Evolutionary conservation across 2,329 filamentous ascomycete genomes (phyloP), one percentile per base, ranked within the genome.

Genomic region (Cladorrhinum sp.): DNA sequence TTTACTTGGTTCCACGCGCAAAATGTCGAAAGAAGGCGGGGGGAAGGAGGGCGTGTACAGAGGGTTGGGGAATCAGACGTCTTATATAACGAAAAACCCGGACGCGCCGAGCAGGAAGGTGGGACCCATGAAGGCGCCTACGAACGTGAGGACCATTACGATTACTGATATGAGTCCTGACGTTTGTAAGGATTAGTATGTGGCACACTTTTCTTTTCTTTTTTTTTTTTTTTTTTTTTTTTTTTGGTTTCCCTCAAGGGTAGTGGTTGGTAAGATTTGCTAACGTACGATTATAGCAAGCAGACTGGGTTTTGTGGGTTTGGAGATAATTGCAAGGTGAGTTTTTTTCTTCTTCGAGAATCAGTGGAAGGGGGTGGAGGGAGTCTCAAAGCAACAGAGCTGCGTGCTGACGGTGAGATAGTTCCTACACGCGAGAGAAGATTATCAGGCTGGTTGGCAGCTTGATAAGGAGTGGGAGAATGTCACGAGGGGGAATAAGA

Each of bases 401-500:
- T 28, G 4, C 9, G 9, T 28, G 26, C 26, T 28, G 26, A 28
- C 26, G 4, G 26, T 28, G 26, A 28, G 9, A 28, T 28, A 28
- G 70, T 95, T 87, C 71, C 71, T 92, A 0, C 91, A 95, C 70
- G 85, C 85, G 4, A 80, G 91, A 61, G 88, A 91, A 69, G 89
- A 92, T 73, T 89, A 91, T 72, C 92, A 94, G 68, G 89, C 93
- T 72, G 95, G 95, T 2, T 99, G 95, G 95, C 92, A 98, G 73
- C 81, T 99, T 3, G 95, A 99, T 74, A 83, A 84, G 57, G 94
- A 98, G 54, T 99, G 95, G 95, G 95, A 99, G 72, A 88, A 85
- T 36, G 86, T 88, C 2, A 90, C 86, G 6, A 93, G 90, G 70
- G 89, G 84, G 54, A 87, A 86, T 73, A 87, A 86, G 70, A 80